Conservation (phyloP, 805 yeast genomes). For the Yarrowia keelungensis region DNA sequence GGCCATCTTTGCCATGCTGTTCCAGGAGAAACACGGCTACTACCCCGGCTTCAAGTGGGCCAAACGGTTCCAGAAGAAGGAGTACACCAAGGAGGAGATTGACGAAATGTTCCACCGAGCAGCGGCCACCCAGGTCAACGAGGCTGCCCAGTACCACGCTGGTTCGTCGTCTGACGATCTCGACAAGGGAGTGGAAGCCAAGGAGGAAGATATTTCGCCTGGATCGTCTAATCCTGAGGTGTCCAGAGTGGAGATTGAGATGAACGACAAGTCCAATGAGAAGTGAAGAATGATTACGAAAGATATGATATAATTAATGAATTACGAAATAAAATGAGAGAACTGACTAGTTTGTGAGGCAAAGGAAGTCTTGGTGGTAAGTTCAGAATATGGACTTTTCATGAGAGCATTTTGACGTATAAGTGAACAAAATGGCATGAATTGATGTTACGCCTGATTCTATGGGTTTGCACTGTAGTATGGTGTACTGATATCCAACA, state of each 20-base stretch:
- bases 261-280: neutral
- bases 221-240: neutral
- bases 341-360: too few species aligned
- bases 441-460: too few species aligned
- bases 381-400: too few species aligned
- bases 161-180: conserved; percentile 6
- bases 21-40: conserved; percentile 84
- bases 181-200: neutral
- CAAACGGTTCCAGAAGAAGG: conserved; percentile 44
- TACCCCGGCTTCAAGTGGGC: conserved; percentile 66
- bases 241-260: neutral
- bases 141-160: conserved; percentile 41
- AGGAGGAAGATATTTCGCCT: neutral
- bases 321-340: neutral
- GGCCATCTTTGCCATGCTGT: conserved; percentile 67
- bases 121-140: conserved; percentile 39
- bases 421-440: too few species aligned
- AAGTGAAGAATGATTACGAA: neutral
- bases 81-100: conserved; percentile 50
- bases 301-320: neutral
- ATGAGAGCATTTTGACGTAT: too few species aligned
- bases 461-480: too few species aligned
- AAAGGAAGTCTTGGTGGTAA: too few species aligned
- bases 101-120: conserved; percentile 47
- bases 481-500: too few species aligned